Base-by-base conservation (phyloP, 116 monocot genomes). In the Zostera marina region DNA sequence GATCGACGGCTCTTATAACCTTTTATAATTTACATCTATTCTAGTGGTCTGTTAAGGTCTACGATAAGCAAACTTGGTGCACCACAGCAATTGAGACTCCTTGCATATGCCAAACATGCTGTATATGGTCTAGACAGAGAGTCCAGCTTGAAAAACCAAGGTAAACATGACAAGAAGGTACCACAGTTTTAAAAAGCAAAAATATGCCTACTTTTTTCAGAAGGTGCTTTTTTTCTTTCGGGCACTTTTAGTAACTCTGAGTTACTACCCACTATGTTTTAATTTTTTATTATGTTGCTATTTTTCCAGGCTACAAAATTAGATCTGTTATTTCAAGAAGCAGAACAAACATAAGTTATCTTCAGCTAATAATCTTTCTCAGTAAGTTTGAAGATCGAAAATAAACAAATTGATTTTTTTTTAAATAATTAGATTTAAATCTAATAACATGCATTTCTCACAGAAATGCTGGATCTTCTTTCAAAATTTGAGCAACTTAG, bases 31-130 rank as follows among this genome's bases (percentile, higher is more conserved):
- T 44, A 12, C 16, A 65, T 63, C 23, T 58, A 42, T 73, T 51
- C 32, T 72, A 88, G 93, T 68, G 88, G 84, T 52, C 48, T 84
- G 49, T 55, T 93, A 72, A 84, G 88, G 44, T 93, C 93, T 11
- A 77, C 81, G 59, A 38, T 79, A 12, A 67, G 81, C 54, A 93
- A 77, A 46, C 69, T 93, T 10, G 88, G 93, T 17, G 84, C 73
- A 24, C 75, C 81, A 49, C 68, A 73, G 7, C 81, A 49, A 56
- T 63, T 84, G 3, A 74, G 88, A 8, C 79, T 88, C 53, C 70
- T 84, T 46, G 44, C 76, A 8, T 93, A 88, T 63, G 88, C 84
- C 56, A 87, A 75, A 77, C 75, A 77, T 69, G 88, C 93, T 54
- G 47, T 73, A 11, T 77, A 77, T 67, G 93, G 93, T 47, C 79